Conservation (phyloP, 1,284 basidiomycete genomes). For the Ustilago shanxiensis region DNA sequence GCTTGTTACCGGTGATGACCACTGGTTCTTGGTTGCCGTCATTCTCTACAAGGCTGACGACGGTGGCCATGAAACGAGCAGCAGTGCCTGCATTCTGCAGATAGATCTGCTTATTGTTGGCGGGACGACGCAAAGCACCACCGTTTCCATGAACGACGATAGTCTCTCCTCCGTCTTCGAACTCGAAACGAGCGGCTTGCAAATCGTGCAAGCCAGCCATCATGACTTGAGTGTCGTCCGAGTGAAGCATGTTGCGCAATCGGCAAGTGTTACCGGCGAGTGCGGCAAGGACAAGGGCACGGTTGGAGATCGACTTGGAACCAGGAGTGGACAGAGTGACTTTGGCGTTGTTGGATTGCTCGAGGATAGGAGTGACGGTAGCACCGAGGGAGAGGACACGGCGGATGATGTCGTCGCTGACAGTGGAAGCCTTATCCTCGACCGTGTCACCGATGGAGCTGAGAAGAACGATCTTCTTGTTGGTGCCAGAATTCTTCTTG, state of each 20-base stretch:
- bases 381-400: conserved; percentile 77
- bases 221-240: conserved; percentile 99
- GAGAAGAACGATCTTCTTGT: conserved; percentile 94
- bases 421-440: conserved; percentile 89
- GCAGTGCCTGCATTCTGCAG: conserved; percentile 98
- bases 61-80: conserved; percentile 95
- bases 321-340: conserved; percentile 92
- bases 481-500: conserved; percentile 92
- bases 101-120: conserved; percentile 84
- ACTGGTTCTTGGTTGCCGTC: conserved; percentile 43
- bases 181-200: conserved; percentile 86
- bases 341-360: conserved; percentile 48
- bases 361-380: conserved; percentile 46
- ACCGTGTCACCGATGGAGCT: conserved; percentile 90
- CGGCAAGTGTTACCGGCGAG: conserved; percentile 88
- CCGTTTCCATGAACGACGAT: conserved; percentile 89
- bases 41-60: conserved; percentile 79
- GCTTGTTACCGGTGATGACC: conserved; percentile 93
- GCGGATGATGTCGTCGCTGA: conserved; percentile 72
- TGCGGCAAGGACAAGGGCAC: conserved; percentile 92
- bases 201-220: conserved; percentile 85
- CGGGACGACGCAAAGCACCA: conserved; percentile 76
- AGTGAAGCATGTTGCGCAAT: conserved; percentile 91
- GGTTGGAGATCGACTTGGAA: conserved; percentile 96
- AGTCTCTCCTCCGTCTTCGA: conserved; percentile 94